Evolutionary conservation across 257 asterid genomes (phyloP), one percentile per base, ranked within the genome.

Genomic region (Ilex asprella): DNA sequence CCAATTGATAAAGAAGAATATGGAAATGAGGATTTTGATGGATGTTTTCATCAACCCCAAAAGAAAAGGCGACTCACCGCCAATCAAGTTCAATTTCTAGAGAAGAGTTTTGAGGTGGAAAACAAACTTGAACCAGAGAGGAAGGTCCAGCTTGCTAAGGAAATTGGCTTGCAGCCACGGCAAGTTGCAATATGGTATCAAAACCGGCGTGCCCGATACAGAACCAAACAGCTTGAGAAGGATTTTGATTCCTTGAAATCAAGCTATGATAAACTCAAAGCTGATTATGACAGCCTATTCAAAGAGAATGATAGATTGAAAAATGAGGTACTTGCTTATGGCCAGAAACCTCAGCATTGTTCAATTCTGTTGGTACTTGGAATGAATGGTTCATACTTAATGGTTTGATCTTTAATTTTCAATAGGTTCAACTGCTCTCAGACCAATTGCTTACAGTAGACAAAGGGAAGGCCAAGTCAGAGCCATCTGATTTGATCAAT

Each of bases 121-220:
- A 87, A 85, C 64, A 90, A 85, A 81, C 89, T 90, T 0, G 97
- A 90, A 47, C 97, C 96, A 1, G 95, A 90, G 64, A 74, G 95
- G 14, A 90, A 90, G 68, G 59, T 72, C 57, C 84, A 79, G 57
- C 89, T 90, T 2, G 96, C 97, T 31, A 81, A 85, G 52, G 89
- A 87, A 64, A 84, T 87, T 31, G 85, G 79, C 0, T 50, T 90
- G 71, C 93, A 85, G 67, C 97, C 96, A 0, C 68, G 91, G 46
- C 97, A 90, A 68, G 88, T 90, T 7, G 94, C 97, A 1, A 90
- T 87, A 55, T 90, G 97, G 97, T 90, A 87, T 39, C 97, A 90
- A 60, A 90, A 90, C 46, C 76, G 96, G 30, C 64, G 95, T 13
- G 97, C 97, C 9, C 70, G 97, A 31, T 87, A 73, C 82, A 87